Conservation (phyloP, 306 rosid genomes). For the Acacia confusa region DNA sequence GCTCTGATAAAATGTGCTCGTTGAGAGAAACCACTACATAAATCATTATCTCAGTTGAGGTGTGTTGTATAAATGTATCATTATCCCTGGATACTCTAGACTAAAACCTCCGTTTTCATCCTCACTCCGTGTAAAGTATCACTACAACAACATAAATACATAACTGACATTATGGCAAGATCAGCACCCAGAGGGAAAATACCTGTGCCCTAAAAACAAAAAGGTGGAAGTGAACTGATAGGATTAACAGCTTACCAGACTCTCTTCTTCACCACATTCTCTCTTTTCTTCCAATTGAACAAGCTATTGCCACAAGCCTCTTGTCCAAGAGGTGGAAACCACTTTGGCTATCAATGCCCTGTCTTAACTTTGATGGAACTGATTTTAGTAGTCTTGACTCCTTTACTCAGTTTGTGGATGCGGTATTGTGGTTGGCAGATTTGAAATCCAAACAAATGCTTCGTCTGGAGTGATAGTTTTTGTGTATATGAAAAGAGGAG, state of each 20-base stretch:
- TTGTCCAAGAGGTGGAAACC: slow-evolving; percentile 36
- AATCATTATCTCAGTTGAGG: too few relatives aligned
- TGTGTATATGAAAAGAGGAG: neutral
- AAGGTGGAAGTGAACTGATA: neutral
- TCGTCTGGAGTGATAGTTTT: neutral
- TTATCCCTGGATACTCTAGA: neutral
- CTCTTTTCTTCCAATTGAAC: slow-evolving; percentile 10
- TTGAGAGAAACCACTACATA: too few relatives aligned
- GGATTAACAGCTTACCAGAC: slow-evolving; percentile 19
- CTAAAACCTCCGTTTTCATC: neutral
- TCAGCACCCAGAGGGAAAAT: too few relatives aligned
- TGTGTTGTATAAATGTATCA: too few relatives aligned
- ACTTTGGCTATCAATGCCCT: slow-evolving; percentile 23
- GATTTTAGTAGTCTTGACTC: neutral
- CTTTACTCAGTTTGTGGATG: neutral
- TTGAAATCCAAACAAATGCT: neutral
- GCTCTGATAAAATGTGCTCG: too few relatives aligned
- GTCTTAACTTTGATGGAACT: neutral
- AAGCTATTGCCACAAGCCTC: slow-evolving; percentile 20
- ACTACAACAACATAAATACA: too few relatives aligned
- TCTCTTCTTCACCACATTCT: neutral
- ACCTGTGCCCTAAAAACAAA: neutral
- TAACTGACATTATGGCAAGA: neutral
- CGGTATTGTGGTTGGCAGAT: neutral
- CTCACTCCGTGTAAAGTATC: neutral